phyloP scores from a whole-genome alignment of 1,284 basidiomycete genomes.

The Irpex sp. region DNA sequence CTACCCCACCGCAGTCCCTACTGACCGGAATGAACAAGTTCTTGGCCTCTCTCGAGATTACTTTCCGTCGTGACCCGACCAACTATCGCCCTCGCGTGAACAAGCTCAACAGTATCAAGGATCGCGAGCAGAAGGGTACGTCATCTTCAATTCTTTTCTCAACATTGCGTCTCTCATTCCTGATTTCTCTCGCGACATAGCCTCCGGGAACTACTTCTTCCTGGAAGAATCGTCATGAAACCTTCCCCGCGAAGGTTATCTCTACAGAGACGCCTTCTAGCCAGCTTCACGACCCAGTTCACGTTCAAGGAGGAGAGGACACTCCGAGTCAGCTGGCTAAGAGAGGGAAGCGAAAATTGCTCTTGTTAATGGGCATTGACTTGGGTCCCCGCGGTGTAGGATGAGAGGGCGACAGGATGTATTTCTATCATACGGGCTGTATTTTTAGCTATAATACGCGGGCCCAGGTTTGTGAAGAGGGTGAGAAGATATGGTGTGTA shows the following conservation, averaged over 20 bases:
- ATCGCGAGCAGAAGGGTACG: constrained; percentile 90
- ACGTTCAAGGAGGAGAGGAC: neutral
- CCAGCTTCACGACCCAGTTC: neutral
- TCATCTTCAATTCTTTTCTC: constrained; percentile 9
- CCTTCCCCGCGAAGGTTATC: constrained; percentile 6
- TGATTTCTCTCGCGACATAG: constrained; percentile 34
- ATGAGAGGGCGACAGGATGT: constrained; percentile 6
- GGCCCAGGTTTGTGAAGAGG: neutral
- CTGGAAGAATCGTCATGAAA: constrained; percentile 62
- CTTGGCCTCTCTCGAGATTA: constrained; percentile 89
- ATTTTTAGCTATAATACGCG: constrained; percentile 2
- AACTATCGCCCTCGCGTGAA: constrained; percentile 94
- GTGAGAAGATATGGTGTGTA: neutral
- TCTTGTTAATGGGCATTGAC: constrained; percentile 12
- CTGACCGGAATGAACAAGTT: constrained; percentile 91
- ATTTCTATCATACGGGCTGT: neutral
- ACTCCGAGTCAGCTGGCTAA: neutral
- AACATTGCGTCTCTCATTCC: neutral
- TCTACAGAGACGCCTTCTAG: neutral
- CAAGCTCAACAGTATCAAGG: constrained; percentile 90
- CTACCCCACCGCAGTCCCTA: constrained; percentile 82
- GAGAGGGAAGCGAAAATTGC: neutral
- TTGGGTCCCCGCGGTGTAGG: constrained; percentile 20
- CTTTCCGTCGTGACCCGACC: constrained; percentile 94
- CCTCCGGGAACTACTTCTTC: constrained; percentile 85